phyloP scores from a whole-genome alignment of 2,329 filamentous ascomycete species.

The Sporothrix variecibatus region DNA sequence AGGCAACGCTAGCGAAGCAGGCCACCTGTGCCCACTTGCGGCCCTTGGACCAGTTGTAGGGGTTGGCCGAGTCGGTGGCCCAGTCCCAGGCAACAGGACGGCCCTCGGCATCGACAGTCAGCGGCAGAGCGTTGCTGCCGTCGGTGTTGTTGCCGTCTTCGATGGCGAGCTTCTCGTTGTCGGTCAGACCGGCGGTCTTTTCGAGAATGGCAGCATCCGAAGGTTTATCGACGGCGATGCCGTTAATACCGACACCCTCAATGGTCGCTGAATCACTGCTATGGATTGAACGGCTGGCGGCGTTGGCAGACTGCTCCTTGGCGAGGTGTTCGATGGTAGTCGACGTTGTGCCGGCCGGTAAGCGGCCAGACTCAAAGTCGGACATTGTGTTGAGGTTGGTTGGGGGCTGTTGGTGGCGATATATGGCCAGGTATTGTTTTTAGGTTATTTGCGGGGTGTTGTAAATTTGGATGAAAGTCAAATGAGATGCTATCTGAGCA shows the following conservation, averaged over 20 bases:
- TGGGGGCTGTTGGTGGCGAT: neutral
- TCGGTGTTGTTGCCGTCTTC: neutral
- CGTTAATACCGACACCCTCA: neutral
- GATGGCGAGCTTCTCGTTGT: neutral
- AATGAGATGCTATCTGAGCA: neutral
- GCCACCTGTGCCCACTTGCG: conserved; percentile 45
- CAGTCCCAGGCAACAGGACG: conserved; percentile 35
- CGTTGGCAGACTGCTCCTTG: neutral
- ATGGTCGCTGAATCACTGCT: conserved; percentile 5
- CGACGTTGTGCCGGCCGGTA: neutral
- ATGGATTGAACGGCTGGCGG: neutral
- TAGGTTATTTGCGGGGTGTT: neutral
- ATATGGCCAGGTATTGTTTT: neutral
- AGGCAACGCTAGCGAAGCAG: conserved; percentile 43
- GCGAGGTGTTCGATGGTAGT: neutral
- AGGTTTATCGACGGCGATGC: neutral
- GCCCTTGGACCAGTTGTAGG: conserved; percentile 51
- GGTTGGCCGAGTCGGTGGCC: conserved; percentile 48
- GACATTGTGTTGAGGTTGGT: neutral
- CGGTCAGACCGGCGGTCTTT: neutral
- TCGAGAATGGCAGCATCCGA: conserved; percentile 3
- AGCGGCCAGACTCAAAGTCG: neutral
- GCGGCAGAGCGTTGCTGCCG: neutral
- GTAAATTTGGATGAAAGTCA: neutral
- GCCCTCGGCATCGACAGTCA: conserved; percentile 18